Conservation (phyloP, 1,284 basidiomycete species). For the Ustilago nuda region DNA sequence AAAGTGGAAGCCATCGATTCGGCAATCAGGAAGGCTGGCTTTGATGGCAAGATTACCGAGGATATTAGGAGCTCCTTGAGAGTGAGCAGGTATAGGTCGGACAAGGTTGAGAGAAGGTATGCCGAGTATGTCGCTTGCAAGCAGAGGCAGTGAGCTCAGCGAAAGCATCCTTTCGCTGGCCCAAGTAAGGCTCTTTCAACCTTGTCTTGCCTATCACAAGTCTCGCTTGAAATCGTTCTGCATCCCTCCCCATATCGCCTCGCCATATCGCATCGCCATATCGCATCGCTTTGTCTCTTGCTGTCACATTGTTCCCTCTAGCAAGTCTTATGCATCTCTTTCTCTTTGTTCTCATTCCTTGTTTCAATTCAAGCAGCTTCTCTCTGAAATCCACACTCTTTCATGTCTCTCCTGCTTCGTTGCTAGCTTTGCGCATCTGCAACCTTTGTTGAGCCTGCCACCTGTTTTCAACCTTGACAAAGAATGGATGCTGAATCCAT, state of each 20-base stretch:
- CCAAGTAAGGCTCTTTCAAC: not conserved
- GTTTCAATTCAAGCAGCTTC: no score
- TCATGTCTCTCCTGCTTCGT: no score
- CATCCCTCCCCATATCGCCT: not conserved
- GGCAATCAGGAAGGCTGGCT: constrained; percentile 92
- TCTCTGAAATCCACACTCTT: no score
- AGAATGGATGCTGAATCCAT: no score
- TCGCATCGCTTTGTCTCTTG: no score
- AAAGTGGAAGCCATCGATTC: constrained; percentile 88
- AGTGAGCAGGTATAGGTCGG: constrained; percentile 87
- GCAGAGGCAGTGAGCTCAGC: constrained; percentile 6
- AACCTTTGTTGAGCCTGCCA: no score
- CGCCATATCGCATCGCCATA: no score
- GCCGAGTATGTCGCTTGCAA: constrained; percentile 74
- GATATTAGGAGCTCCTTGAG: constrained; percentile 81
- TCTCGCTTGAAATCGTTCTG: not conserved
- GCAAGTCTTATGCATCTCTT: constrained; percentile 3
- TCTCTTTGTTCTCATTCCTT: not conserved
- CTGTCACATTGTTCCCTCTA: not conserved
- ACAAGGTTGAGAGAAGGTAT: constrained; percentile 78
- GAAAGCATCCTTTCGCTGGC: not conserved
- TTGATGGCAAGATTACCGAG: constrained; percentile 80
- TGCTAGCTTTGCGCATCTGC: no score
- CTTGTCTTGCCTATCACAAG: no score
- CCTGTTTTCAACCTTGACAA: no score